Conservation (phyloP, 129 eudicot genomes). For the Flaveria brownii region DNA sequence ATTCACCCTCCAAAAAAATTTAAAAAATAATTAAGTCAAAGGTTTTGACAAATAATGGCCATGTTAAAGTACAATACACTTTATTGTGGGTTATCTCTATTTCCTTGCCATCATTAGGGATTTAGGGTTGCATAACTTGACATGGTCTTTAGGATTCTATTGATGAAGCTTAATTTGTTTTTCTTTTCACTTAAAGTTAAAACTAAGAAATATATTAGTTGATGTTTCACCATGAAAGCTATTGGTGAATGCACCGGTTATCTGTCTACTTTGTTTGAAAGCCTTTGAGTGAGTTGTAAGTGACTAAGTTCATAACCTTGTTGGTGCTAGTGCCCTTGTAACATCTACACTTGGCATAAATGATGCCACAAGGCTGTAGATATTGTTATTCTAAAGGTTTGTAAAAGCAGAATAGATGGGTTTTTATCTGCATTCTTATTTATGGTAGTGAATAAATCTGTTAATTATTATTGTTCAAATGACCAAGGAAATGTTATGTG, state of each 20-base stretch:
- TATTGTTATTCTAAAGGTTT: background rate
- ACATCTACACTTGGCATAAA: background rate
- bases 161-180: background rate
- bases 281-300: background rate
- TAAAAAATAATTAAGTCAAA: background rate
- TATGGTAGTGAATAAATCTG: conserved; percentile 12
- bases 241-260: background rate
- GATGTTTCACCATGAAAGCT: background rate
- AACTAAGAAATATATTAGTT: background rate
- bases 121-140: background rate
- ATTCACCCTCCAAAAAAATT: background rate
- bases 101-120: background rate
- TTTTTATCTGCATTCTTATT: background rate
- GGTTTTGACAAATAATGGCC: background rate
- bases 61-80: background rate
- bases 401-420: background rate
- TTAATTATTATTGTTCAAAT: conserved; percentile 15
- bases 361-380: background rate
- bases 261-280: background rate
- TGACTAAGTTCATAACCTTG: background rate
- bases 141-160: background rate
- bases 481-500: conserved; percentile 18
- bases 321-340: conserved; percentile 6
- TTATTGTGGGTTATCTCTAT: background rate
- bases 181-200: background rate